Evolutionary conservation across 768 basidiomycete species (phyloP).

Genomic region (Naganishia antarctica): DNA sequence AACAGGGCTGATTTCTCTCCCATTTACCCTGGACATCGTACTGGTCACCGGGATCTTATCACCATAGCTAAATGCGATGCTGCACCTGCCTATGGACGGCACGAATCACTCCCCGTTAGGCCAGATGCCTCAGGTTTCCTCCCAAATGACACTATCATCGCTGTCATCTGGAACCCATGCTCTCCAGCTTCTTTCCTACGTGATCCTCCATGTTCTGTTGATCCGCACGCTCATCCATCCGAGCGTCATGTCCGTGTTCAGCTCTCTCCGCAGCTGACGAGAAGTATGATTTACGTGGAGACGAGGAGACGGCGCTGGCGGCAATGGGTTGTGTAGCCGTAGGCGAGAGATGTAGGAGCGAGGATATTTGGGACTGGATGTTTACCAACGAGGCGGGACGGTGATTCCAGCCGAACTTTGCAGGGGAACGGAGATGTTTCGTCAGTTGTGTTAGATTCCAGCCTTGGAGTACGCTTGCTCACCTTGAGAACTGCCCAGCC

Average conservation of each 20-base stretch:
- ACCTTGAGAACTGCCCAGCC: conserved; percentile 26
- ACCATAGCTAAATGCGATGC: no score
- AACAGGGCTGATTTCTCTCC: no score
- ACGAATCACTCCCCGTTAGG: no score
- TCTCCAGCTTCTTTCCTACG: neutral
- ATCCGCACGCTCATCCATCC: conserved; percentile 8
- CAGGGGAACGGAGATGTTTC: no score
- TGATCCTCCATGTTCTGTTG: neutral
- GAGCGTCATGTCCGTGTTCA: neutral
- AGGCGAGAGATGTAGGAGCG: conserved; percentile 18
- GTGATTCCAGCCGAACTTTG: conserved; percentile 25
- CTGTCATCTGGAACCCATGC: neutral
- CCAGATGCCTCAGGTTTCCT: no score
- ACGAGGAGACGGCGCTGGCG: conserved; percentile 1
- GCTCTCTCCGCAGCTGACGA: conserved; percentile 1
- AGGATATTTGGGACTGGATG: conserved; percentile 11
- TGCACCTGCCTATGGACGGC: no score
- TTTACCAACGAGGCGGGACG: conserved; percentile 14
- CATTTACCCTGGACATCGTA: no score
- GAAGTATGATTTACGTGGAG: conserved; percentile 11
- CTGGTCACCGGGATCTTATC: no score
- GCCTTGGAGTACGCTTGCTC: neutral
- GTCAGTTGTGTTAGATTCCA: no score
- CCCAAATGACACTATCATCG: no score
- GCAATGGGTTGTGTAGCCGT: conserved; percentile 18